phyloP scores from a whole-genome alignment of 2,329 filamentous ascomycete genomes.

The Pyrenochaeta sp. region DNA sequence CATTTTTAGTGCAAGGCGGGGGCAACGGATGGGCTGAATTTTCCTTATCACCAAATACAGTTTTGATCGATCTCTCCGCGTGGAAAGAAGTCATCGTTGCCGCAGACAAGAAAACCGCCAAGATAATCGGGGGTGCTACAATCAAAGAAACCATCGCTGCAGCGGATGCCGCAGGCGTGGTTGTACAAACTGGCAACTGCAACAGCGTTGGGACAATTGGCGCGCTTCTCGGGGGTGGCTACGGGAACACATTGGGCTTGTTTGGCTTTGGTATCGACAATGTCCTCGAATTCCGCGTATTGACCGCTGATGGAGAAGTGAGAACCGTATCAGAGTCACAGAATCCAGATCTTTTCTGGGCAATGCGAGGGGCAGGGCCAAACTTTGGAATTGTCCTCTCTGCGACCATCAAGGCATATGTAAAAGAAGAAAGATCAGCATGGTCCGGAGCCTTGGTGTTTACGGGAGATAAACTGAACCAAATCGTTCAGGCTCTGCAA shows the following conservation, averaged over 20 bases:
- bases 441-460: slow-evolving; percentile 25
- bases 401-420: slow-evolving; percentile 47
- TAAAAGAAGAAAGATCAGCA: slow-evolving; percentile 14
- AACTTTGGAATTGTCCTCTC: slow-evolving; percentile 39
- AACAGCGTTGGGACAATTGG: slow-evolving; percentile 31
- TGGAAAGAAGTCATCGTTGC: slow-evolving; percentile 25
- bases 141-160: slow-evolving; percentile 43
- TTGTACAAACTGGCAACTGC: slow-evolving; percentile 31
- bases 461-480: slow-evolving; percentile 30
- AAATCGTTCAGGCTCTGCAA: slow-evolving; percentile 42
- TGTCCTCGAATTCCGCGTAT: slow-evolving; percentile 33
- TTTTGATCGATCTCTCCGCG: slow-evolving; percentile 28
- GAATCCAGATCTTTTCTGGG: slow-evolving; percentile 38
- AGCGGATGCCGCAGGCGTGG: slow-evolving; percentile 41
- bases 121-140: slow-evolving; percentile 34
- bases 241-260: slow-evolving; percentile 60
- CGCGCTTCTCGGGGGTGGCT: slow-evolving; percentile 57
- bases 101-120: slow-evolving; percentile 18
- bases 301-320: slow-evolving; percentile 32
- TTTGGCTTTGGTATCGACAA: slow-evolving; percentile 62
- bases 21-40: slow-evolving; percentile 27
- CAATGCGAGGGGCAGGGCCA: slow-evolving; percentile 43
- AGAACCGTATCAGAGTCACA: slow-evolving; percentile 26
- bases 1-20: slow-evolving; percentile 28
- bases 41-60: slow-evolving; percentile 7